These are phyloP conservation scores for Ophiostoma piceae DNA, from an alignment of 2,329 filamentous ascomycete genomes.

Conservation along the genomic window DNA sequence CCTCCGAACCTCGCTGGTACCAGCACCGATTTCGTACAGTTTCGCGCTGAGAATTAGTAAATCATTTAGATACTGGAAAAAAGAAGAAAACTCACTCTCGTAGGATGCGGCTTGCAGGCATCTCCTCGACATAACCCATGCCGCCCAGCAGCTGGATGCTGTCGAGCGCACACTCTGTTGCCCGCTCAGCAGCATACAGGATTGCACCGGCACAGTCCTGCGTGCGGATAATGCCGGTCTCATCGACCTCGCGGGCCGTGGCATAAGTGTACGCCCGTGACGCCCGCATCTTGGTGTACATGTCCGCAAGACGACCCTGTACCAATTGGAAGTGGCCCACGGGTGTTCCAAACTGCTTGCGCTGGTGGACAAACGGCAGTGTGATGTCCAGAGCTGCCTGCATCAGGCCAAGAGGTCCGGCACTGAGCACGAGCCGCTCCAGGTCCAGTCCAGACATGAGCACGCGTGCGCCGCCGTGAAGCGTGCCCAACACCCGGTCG, in stretches of 20 bases:
- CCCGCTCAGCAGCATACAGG: constrained; percentile 84
- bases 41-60: constrained; percentile 49
- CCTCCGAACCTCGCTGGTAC: constrained; percentile 85
- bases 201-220: constrained; percentile 95
- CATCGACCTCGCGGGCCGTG: constrained; percentile 75
- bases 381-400: constrained; percentile 80
- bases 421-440: constrained; percentile 84
- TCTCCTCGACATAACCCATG: constrained; percentile 94
- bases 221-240: constrained; percentile 65
- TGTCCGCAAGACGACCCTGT: constrained; percentile 89
- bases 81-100: constrained; percentile 50
- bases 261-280: constrained; percentile 81
- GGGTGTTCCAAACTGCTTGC: constrained; percentile 80
- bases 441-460: constrained; percentile 96
- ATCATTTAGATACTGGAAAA: background rate
- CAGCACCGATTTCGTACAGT: constrained; percentile 94
- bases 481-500: constrained; percentile 70
- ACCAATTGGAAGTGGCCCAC: constrained; percentile 91
- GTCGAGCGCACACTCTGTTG: constrained; percentile 80
- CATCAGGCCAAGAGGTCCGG: constrained; percentile 91
- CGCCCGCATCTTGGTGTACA: constrained; percentile 91
- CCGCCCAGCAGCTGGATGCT: constrained; percentile 89
- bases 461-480: constrained; percentile 81
- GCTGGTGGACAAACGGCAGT: constrained; percentile 81
- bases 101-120: constrained; percentile 79